phyloP scores from a whole-genome alignment of 306 rosid genomes.

The Sophora flavescens region DNA sequence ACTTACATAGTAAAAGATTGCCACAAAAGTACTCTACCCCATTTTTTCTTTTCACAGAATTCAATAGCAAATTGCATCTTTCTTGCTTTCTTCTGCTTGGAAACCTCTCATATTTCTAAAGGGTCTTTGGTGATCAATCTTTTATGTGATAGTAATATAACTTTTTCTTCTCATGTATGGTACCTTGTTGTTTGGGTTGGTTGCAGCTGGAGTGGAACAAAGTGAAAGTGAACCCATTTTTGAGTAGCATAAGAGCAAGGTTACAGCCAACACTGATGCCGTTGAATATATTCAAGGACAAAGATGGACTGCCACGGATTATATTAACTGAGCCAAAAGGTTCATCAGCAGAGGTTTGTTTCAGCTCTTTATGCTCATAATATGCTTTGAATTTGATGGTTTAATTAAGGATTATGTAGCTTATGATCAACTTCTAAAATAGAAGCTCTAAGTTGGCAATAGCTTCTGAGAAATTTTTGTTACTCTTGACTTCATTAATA shows the following conservation, averaged over 20 bases:
- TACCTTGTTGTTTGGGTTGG: constrained; percentile 34
- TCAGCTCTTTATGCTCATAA: not conserved
- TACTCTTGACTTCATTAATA: constrained; percentile 12
- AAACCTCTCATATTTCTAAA: constrained; percentile 28
- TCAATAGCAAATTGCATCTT: constrained; percentile 34
- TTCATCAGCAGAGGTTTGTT: constrained; percentile 74
- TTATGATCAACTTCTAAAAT: constrained; percentile 8
- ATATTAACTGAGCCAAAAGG: constrained; percentile 70
- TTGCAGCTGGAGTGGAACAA: constrained; percentile 60
- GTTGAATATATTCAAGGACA: constrained; percentile 57
- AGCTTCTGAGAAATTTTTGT: not conserved
- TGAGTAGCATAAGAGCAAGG: constrained; percentile 47
- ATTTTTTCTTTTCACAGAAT: constrained; percentile 32
- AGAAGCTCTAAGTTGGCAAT: constrained; percentile 12
- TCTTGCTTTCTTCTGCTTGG: constrained; percentile 36
- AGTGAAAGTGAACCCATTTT: constrained; percentile 60
- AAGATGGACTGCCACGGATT: constrained; percentile 63
- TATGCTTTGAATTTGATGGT: constrained; percentile 31
- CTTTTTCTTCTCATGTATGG: not conserved
- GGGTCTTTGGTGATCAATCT: constrained; percentile 33
- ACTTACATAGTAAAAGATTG: constrained; percentile 27
- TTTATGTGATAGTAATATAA: constrained; percentile 3
- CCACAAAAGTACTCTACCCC: constrained; percentile 47
- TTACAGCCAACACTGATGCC: constrained; percentile 60
- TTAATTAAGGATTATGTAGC: not conserved